Base-by-base conservation (phyloP, 2,329 filamentous ascomycete genomes). In the Claviceps purpurea region DNA sequence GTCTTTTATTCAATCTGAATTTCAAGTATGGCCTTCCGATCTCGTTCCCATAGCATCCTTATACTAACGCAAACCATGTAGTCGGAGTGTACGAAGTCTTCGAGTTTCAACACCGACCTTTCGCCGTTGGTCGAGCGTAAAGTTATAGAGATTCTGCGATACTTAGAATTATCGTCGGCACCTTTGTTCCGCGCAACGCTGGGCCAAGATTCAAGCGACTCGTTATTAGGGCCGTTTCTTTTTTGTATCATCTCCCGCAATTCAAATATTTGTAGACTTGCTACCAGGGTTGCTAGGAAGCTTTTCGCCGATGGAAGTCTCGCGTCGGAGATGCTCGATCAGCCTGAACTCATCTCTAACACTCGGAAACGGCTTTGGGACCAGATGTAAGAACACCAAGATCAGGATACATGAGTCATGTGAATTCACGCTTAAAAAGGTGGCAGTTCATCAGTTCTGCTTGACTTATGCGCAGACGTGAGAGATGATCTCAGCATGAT, bases 171-270 rank as follows among this genome's bases (percentile, higher is more conserved):
- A 5, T 78, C 74, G 1, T 79, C 50, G 56, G 54, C 54, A 8
- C 59, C 62, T 5, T 56, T 70, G 11, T 52, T 69, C 1, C 60
- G 64, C 38, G 67, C 65, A 37, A 26, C 65, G 2, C 59, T 63
- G 18, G 56, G 55, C 16, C 57, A 60, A 24, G 59, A 58, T 34
- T 51, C 58, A 13, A 56, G 53, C 11, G 56, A 53, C n/a, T 58
- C 59, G 30, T 65, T 77, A 26, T 70, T 79, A 39, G 70, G 73
- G 46, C 70, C 74, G 0, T 75, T 81, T 52, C 63, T 81, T 20
- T 72, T 74, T 10, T 80, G 76, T 56, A 68, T 80, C 42, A 63
- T 80, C 40, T 78, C 76, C 0, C 63, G 73, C 8, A 72, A 80
- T 50, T 67, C 74, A 39, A 66, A 68, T 1, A 68, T 81, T 39